Base-by-base conservation (phyloP, 805 yeast species). In the Kodamaea lidongshanica region DNA sequence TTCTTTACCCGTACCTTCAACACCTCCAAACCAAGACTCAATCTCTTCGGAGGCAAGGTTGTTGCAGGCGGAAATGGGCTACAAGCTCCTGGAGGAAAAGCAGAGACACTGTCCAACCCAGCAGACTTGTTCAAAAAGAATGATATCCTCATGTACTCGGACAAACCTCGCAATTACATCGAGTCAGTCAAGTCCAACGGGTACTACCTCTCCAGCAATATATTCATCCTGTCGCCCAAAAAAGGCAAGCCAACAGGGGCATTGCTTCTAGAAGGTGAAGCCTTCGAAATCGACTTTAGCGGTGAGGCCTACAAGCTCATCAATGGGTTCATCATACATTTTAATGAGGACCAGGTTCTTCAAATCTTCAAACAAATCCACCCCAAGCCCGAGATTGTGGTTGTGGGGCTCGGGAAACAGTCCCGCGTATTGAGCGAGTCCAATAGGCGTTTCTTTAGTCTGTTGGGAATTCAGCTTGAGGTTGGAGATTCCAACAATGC, bases 371-470 rank as follows among this genome's bases (percentile, higher is more conserved):
- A 64, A 12, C 56, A 75, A 5, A 52, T 79, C 1, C 74, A 77
- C 49, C 94, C 94, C 3, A 76, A 77, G 45, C 94, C 94, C 0
- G 94, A 84, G 46, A 61, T 84, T 25, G 43, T 81, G 27, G 77
- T 82, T 6, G 55, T 83, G 11, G 94, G 94, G 1, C 56, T 81
- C 14, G 94, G 94, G 0, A 60, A 62, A 35, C 64, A 69, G 36
- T 67, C 82, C 3, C 63, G 92, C 27, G 65, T 81, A 52, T 58
- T 84, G 40, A 70, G 77, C 19, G 77, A 74, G n/a, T 40, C 50
- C 7, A 77, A 79, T 28, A 59, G 70, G 27, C 52, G 56, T 22
- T 54, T 49, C 36, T 64, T 84, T 35, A 65, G 68, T 15, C 52
- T 60, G 5, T 53, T 79, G 35, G 94, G 94, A 0, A 72, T 82